Base-by-base conservation (phyloP, 202 grass and related monocot species). In the Brachypodium distachyon region DNA sequence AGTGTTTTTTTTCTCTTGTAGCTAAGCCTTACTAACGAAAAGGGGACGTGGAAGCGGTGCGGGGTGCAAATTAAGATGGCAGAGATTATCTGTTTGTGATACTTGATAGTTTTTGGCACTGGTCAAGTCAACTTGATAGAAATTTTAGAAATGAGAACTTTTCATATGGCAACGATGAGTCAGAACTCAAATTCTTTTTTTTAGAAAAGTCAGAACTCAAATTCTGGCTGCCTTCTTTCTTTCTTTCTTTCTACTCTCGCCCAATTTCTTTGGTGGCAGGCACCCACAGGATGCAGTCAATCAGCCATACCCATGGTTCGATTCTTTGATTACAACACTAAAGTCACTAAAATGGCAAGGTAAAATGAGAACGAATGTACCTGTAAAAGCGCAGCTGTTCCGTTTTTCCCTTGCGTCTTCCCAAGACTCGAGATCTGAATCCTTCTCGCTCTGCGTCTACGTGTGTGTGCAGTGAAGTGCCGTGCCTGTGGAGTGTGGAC, bases 401-500 rank as follows among this genome's bases (percentile, higher is more conserved):
- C 21, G n/a, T 51, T 51, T 22, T 51, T 51, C 18, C 48, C n/a
- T 17, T 8, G n/a, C n/a, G 48, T 19, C 21, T 17, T 49, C n/a
- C 46, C 46, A 49, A 49, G 26, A 18, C 28, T 60, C 56, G 33
- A 60, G 18, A 62, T 62, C 18, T 62, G 33, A 38, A 62, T 42
- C 18, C 41, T 32, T 40, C n/a, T 43, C 70, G 16, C 36, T 7
- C 7, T 46, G 7, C n/a, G n/a, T n/a, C n/a, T n/a, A n/a, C n/a
- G n/a, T n/a, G n/a, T 21, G 48, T 51, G 48, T 62, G 42, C 55
- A 18, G 31, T 25, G 44, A 48, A 17, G 43, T 28, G 57, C 38
- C 12, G 70, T 25, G 26, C 37, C n/a, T 52, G 70, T 83, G 40
- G 50, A 67, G 13, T 52, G 70, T 83, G 40, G 50, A 67, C 44